Evolutionary conservation across 2,329 filamentous ascomycete species (phyloP).

Genomic region (Pseudogymnoascus sp.): DNA sequence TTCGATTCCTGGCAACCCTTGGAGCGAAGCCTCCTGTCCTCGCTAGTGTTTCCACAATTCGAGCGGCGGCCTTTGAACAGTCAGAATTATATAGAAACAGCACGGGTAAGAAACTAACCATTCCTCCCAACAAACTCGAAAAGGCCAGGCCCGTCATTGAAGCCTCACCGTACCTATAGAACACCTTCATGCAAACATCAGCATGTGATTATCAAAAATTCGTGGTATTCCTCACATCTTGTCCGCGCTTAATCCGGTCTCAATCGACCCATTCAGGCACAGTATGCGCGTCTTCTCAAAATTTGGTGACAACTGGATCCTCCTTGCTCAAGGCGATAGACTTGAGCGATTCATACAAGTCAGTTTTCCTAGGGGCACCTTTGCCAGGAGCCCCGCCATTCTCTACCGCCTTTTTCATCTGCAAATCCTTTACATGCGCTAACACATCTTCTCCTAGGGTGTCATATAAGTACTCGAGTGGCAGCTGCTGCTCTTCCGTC

Average conservation of each 20-base stretch:
- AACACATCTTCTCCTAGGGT: constrained; percentile 49
- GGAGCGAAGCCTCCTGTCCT: constrained; percentile 59
- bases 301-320: constrained; percentile 18
- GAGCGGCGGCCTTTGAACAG: constrained; percentile 35
- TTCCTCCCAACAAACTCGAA: constrained; percentile 32
- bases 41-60: constrained; percentile 55
- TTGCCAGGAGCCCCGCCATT: background rate
- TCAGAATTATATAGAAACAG: background rate
- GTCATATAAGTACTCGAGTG: constrained; percentile 57
- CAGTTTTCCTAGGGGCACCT: constrained; percentile 18
- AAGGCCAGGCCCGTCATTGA: constrained; percentile 43
- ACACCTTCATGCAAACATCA: constrained; percentile 19
- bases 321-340: background rate
- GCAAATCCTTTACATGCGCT: background rate
- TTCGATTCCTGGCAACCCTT: constrained; percentile 46
- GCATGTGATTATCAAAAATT: background rate
- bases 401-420: constrained; percentile 1
- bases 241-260: constrained; percentile 55
- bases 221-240: constrained; percentile 36
- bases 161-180: constrained; percentile 59
- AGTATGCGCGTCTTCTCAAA: constrained; percentile 52
- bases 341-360: constrained; percentile 17
- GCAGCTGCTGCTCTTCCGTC: constrained; percentile 45
- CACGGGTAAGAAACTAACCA: constrained; percentile 9
- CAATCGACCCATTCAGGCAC: constrained; percentile 60